Percentiles rank a stretch among this genome's conserved stretches.
Conservation (phyloP, 257 asterid genomes). For the Anisodus acutangulus region DNA sequence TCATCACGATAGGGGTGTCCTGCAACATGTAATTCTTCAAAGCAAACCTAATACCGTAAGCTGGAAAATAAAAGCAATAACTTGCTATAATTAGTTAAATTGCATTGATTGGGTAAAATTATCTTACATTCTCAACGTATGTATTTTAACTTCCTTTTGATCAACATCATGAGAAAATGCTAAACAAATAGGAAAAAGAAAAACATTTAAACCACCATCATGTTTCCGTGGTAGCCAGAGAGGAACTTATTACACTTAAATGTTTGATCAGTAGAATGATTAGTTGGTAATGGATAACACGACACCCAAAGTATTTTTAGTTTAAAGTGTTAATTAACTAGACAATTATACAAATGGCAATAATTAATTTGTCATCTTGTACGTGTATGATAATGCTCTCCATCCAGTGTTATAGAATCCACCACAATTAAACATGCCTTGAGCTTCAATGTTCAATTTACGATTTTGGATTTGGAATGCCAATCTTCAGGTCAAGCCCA, state of each 20-base stretch:
- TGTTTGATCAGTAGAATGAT: slow-evolving; percentile 21
- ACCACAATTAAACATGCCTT: background rate
- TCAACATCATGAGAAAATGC: background rate
- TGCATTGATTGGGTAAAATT: background rate
- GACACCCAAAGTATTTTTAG: slow-evolving; percentile 4
- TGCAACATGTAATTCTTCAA: background rate
- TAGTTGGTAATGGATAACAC: background rate
- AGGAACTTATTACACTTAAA: slow-evolving; percentile 22
- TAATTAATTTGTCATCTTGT: slow-evolving; percentile 19
- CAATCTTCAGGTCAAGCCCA: slow-evolving; percentile 55
- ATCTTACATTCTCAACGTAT: background rate
- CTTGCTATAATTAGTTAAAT: background rate
- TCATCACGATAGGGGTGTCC: background rate
- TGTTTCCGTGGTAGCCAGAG: slow-evolving; percentile 3
- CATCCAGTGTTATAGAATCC: background rate
- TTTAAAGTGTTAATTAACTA: slow-evolving; percentile 7
- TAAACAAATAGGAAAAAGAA: background rate
- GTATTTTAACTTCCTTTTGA: background rate
- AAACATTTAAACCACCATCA: background rate
- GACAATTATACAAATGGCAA: slow-evolving; percentile 8
- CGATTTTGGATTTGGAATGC: background rate
- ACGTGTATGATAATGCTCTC: slow-evolving; percentile 22
- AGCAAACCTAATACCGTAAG: background rate
- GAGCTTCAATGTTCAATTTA: background rate
- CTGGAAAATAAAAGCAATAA: background rate